Conservation (phyloP, 2,329 filamentous ascomycete species). For the Cladosporium colombiae region DNA sequence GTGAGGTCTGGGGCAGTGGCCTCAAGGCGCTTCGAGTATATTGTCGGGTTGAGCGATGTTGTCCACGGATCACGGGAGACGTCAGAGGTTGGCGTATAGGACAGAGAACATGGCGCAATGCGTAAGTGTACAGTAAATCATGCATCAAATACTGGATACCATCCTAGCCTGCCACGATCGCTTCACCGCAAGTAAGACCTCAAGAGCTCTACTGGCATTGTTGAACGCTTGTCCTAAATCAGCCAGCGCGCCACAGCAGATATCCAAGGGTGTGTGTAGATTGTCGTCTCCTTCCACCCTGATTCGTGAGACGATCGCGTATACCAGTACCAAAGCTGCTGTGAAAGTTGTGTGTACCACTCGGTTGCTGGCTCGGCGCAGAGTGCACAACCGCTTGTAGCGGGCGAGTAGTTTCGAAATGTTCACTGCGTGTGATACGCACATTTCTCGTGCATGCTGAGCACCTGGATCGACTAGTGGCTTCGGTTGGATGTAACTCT, state of each 20-base stretch:
- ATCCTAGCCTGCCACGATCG: neutral
- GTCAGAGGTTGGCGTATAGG: too few relatives aligned
- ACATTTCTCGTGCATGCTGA: slow-evolving; percentile 2
- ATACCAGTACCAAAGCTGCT: neutral
- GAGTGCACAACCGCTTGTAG: neutral
- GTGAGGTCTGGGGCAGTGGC: too few relatives aligned
- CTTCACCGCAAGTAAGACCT: slow-evolving; percentile 1
- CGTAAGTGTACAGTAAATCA: neutral
- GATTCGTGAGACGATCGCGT: neutral
- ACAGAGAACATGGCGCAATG: neutral
- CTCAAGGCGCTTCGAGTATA: too few relatives aligned
- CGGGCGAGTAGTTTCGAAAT: neutral
- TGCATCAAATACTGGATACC: neutral
- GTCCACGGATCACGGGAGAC: too few relatives aligned
- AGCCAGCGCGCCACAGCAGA: neutral
- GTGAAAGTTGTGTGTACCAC: neutral
- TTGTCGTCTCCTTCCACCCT: neutral
- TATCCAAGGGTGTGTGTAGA: neutral
- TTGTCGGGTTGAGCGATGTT: too few relatives aligned
- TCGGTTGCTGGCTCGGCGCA: neutral
- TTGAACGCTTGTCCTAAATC: neutral
- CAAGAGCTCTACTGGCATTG: neutral
- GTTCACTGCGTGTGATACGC: neutral
- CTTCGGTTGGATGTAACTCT: neutral
- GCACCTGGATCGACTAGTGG: neutral